Evolutionary conservation across 306 rosid genomes (phyloP).

Genomic region (Luffa acutangula): DNA sequence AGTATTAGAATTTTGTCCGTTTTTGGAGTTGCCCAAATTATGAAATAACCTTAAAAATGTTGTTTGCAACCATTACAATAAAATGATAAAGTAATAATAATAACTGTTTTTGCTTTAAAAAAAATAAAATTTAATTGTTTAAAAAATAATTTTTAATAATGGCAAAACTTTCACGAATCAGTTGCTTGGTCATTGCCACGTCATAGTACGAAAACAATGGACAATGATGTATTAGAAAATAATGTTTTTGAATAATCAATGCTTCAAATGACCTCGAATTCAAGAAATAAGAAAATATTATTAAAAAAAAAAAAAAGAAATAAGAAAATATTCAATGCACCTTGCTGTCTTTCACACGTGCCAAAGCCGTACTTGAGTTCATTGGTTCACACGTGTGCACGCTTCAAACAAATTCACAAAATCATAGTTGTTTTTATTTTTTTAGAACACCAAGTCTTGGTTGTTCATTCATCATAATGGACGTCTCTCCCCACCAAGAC

Average conservation of each 20-base stretch:
- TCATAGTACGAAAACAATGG: background rate
- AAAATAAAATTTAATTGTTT: background rate
- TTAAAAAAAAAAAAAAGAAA: too few relatives aligned
- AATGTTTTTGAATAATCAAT: background rate
- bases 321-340: background rate
- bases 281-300: background rate
- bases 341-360: background rate
- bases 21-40: background rate
- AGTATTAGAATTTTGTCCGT: too few relatives aligned
- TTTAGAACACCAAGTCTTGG: background rate
- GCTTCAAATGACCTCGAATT: background rate
- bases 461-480: too few relatives aligned
- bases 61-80: background rate
- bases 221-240: background rate
- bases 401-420: background rate
- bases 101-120: background rate
- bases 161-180: background rate
- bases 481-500: background rate
- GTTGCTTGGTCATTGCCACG: background rate
- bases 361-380: background rate
- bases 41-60: background rate
- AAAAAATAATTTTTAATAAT: background rate
- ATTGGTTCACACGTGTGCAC: background rate
- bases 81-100: background rate
- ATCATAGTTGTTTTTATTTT: background rate